A percentile compares a stretch with the other conserved stretches of the same genome.
Conservation (phyloP, 257 asterid genomes). For the Solanum etuberosum region DNA sequence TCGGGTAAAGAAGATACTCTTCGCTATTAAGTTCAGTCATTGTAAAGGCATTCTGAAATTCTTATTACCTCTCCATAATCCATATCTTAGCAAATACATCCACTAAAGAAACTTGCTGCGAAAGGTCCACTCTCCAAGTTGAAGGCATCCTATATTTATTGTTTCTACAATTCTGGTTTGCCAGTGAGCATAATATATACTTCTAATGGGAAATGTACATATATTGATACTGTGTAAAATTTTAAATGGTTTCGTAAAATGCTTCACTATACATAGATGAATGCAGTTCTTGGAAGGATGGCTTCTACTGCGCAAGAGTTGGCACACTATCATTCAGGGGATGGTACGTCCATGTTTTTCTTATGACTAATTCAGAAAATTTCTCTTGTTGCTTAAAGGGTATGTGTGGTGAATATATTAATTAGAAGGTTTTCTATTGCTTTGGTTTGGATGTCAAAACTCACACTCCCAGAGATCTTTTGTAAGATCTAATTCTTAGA, state of each 20-base stretch:
- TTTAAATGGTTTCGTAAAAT: conserved; percentile 1
- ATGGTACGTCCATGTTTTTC: conserved; percentile 39
- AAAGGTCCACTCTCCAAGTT: not conserved
- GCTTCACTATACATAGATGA: conserved; percentile 43
- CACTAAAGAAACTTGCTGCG: not conserved
- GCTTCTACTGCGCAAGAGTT: conserved; percentile 85
- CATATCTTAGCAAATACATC: not conserved
- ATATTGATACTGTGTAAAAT: not conserved
- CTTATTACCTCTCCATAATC: not conserved
- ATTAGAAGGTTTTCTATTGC: not conserved
- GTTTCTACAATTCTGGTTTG: not conserved
- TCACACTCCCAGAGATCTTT: not conserved
- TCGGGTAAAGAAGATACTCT: not conserved
- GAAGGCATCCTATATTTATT: not conserved
- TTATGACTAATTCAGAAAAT: not conserved
- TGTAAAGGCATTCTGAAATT: not conserved
- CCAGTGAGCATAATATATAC: not conserved
- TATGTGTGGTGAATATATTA: not conserved
- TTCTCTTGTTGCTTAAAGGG: not conserved
- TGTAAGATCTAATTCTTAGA: not conserved
- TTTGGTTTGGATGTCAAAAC: not conserved
- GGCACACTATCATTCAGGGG: conserved; percentile 96
- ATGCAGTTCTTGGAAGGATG: conserved; percentile 87
- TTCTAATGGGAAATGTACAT: not conserved
- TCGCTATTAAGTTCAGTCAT: not conserved